Base-by-base conservation (phyloP, 2,329 filamentous ascomycete genomes). In the Orbilia quercus region DNA sequence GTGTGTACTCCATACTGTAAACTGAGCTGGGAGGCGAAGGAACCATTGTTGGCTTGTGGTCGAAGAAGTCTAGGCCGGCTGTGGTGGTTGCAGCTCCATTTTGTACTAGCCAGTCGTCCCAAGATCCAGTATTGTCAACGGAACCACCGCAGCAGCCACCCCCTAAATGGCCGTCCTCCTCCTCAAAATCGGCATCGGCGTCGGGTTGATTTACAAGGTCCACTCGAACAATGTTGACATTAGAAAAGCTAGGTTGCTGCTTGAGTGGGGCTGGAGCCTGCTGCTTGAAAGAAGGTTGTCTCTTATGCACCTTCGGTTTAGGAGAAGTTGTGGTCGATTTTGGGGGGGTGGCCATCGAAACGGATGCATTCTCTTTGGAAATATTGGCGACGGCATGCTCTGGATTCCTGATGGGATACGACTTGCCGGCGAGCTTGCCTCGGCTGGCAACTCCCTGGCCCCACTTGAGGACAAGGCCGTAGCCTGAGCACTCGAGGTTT, bases 381-480 rank as follows among this genome's bases (percentile, higher is more conserved):
- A 71, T 71, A 44, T 51, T 71, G 22, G 66, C 66, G 18, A 71
- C 57, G 23, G 58, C 66, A 42, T 58, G 66, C 20, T 71, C 66
- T 31, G 66, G 66, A 40, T 71, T 71, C 22, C 58, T 71, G 22
- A 75, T 69, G 7, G 69, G 69, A 57, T 67, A 60, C 1, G 63
- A 60, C 18, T 64, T 69, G 22, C 69, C 74, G n/a, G 64, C 74
- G 23, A 75, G 59, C 31, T 71, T 66, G 22, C 74, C 74, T 51
- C 74, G 57, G 28, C 69, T 74, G 58, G 74, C 74, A 25, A 75
- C 64, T 12, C 67, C 74, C 31, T 75, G 71, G 38, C 62, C 74
- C 74, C 74, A 75, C 25, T 73, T 72, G 25, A 75, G 69, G 40
- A 69, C 69, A 20, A 67, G 70, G 22, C 57, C 47, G 31, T 75